Evolutionary conservation across 2,329 filamentous ascomycete species (phyloP), one percentile per base, ranked within the genome.

Genomic region (Aquanectria penicillioides): DNA sequence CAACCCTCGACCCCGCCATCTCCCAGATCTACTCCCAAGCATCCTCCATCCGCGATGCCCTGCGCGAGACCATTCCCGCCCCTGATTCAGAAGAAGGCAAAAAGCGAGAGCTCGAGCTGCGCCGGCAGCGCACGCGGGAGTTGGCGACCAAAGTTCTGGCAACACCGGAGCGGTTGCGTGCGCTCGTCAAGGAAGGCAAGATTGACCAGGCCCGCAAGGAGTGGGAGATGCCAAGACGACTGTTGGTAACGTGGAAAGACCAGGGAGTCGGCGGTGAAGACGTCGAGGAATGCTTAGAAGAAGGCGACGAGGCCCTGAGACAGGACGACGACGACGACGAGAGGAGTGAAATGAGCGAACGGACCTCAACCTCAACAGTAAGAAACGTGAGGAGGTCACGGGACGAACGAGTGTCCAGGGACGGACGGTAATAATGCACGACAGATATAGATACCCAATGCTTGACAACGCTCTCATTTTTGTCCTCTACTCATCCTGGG

Each of bases 1-100:
- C 87, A 40, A 92, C 89, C 0, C 81, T 94, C 26, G 87, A 90
- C 64, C 87, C 88, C 3, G 90, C 90, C 31, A 90, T 94, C 46
- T 84, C 86, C 3, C 88, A 91, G 62, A 93, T 94, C 65, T 92
- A 91, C 67, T 83, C 83, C 28, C 81, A 86, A 68, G 85, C 85
- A 6, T 80, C 77, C 3, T 77, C 79, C 33, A 88, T 88, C 67
- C 79, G 81, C 62, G 81, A 83, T 59, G 77, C 78, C 11, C 72
- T 87, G 20, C 80, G 83, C 52, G 69, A 78, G 37, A 77, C 76
- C 4, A 74, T 86, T 2, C 81, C 82, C 1, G 69, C 77, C 3
- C 83, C 83, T 3, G 78, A 79, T 36, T 78, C 78, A 9, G 72
- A 76, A 4, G 70, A 75, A 26, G 72, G 73, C 6, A 71, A 71